Base-by-base conservation (phyloP, 2,329 filamentous ascomycete genomes). In the Alternaria tenuissima region DNA sequence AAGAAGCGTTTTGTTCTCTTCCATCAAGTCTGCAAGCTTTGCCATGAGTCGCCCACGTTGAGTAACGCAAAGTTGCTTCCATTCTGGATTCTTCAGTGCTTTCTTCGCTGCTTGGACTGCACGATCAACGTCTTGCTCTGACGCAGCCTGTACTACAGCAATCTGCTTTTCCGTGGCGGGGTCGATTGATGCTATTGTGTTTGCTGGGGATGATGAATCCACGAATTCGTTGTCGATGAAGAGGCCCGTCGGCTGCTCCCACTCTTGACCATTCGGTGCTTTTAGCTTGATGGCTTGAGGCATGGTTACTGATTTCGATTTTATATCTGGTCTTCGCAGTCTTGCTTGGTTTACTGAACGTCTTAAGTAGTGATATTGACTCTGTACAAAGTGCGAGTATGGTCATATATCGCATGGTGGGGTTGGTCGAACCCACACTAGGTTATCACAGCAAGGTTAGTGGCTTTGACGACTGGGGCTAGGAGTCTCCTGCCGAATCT, bases 171-270 rank as follows among this genome's bases (percentile, higher is more conserved):
- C 75, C 2, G 74, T 67, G 32, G 64, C 59, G n/a, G 64, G 65
- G n/a, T 68, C 62, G 51, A 64, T 54, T 7, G 64, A 62, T 11
- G 54, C 51, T 32, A 70, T 64, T 5, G 53, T 64, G 30, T 67
- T 59, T 4, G 54, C 43, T 12, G 77, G 78, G 16, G 72, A 71
- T 7, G 72, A 75, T 5, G 77, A 76, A 41, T 73, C 69, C 38
- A 81, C 77, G 67, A 80, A 82, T 66, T 81, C 75, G 62, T 80
- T 80, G 61, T 81, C 78, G 66, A 82, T 81, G 69, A 82, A 82
- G 44, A 82, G 66, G 12, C 81, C 79, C 3, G 75, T 78, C 48
- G 66, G 79, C 49, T 80, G 78, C 3, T 66, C 71, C 65, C 78
- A 80, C 51, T 71, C 71, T 30, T 68, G 69, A 51, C 78, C 78